Evolutionary conservation across 176 grass and related monocot species (phyloP), one percentile per base, ranked within the genome.

Genomic region (Zea luxurians): DNA sequence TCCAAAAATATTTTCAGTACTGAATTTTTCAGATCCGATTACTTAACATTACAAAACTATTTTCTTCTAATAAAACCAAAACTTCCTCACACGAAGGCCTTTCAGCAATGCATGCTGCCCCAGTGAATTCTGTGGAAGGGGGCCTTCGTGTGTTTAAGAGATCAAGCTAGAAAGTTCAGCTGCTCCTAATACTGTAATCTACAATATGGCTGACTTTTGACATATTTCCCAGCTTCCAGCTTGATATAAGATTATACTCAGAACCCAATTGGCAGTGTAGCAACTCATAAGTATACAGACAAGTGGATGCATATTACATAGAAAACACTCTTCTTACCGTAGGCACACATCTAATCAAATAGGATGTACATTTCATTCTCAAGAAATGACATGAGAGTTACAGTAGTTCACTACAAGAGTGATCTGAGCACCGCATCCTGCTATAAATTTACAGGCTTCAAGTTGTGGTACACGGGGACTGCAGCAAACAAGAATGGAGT

Each of bases 21-120:
- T 38, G 50, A 59, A 61, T 27, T 66, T 78, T 48, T 7, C 0
- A 45, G 42, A 58, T 49, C 57, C 52, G 3, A 67, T 49, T 77
- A 71, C 58, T 72, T 48, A 66, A 16, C 1, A 0, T 58, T 76
- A 71, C 38, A 64, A 49, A 58, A 71, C 47, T 5, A 87, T 13
- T 63, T 73, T 63, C 37, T 20, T 43, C 41, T 66, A 83, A 78
- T 66, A 83, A 78, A 13, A 83, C 41, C 10, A 70, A 57, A 64
- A 76, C 15, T 16, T 46, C 12, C 48, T 34, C 12, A 75, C 8
- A 68, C 20, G 61, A 73, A 53, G 45, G 53, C 15, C 34, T 80
- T 34, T 58, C 62, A 63, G 1, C 0, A 8, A 80, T 17, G 13
- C 75, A 70, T 1, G 8, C 49, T 62, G 18, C 54, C 37, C 9